phyloP scores from a whole-genome alignment of 441 rosid genomes.

The Gossypium schwendimanii region DNA sequence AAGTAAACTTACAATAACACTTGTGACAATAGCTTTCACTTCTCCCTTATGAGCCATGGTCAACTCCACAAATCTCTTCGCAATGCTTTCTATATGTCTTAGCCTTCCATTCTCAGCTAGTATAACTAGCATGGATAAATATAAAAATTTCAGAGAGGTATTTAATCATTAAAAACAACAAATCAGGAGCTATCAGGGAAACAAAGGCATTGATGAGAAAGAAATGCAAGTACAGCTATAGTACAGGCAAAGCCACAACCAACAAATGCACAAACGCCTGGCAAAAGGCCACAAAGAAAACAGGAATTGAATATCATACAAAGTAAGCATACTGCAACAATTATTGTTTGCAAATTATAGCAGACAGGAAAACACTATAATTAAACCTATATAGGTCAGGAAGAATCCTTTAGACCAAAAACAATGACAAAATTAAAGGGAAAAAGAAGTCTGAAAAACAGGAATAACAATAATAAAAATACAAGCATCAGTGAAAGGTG shows the following conservation, averaged over 20 bases:
- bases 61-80: conserved; percentile 56
- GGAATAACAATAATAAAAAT: background rate
- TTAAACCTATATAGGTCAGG: background rate
- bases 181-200: background rate
- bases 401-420: background rate
- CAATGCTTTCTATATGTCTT: conserved; percentile 46
- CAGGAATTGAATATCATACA: background rate
- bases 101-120: conserved; percentile 83
- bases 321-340: background rate
- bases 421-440: background rate
- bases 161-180: background rate
- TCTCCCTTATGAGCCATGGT: conserved; percentile 83
- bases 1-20: conserved; percentile 60
- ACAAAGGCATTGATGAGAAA: background rate
- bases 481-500: background rate
- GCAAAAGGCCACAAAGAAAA: background rate
- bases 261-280: background rate
- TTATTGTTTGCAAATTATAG: background rate
- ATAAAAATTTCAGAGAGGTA: background rate
- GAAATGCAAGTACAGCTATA: background rate
- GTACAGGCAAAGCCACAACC: background rate
- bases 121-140: conserved; percentile 30
- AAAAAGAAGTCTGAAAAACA: background rate
- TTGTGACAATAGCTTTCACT: conserved; percentile 67
- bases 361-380: background rate